These are phyloP conservation scores for Phytophthora multivora DNA, from an alignment of 352 stramenopile species.

Conservation along the genomic window DNA sequence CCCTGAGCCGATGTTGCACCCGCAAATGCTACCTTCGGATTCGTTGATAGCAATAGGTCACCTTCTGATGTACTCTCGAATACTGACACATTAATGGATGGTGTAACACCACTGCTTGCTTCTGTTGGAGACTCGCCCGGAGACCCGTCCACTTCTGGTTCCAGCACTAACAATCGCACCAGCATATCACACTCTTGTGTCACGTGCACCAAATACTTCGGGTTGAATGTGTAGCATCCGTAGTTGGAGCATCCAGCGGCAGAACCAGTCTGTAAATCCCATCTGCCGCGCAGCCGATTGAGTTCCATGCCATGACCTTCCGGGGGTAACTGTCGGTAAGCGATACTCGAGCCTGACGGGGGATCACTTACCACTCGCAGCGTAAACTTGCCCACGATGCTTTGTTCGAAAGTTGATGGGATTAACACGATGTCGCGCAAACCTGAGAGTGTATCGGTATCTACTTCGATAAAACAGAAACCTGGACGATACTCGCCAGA, in stretches of 20 bases:
- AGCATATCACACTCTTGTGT: slow-evolving; percentile 58
- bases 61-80: slow-evolving; percentile 68
- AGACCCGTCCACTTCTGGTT: slow-evolving; percentile 15
- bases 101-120: neutral
- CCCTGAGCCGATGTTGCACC: slow-evolving; percentile 59
- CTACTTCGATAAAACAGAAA: slow-evolving; percentile 76
- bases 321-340: slow-evolving; percentile 39
- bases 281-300: slow-evolving; percentile 44
- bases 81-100: slow-evolving; percentile 77
- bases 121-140: slow-evolving; percentile 16
- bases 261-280: slow-evolving; percentile 60
- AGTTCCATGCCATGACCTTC: slow-evolving; percentile 65
- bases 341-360: slow-evolving; percentile 34
- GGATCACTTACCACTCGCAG: slow-evolving; percentile 68
- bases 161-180: slow-evolving; percentile 48
- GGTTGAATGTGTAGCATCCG: slow-evolving; percentile 85
- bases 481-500: slow-evolving; percentile 81
- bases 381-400: slow-evolving; percentile 48
- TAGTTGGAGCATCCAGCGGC: slow-evolving; percentile 79
- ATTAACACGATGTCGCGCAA: slow-evolving; percentile 66
- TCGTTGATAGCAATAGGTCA: slow-evolving; percentile 64
- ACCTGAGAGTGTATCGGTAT: slow-evolving; percentile 23
- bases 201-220: slow-evolving; percentile 73
- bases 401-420: slow-evolving; percentile 74
- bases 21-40: slow-evolving; percentile 55